Evolutionary conservation across 202 grass and related monocot genomes (phyloP).

Genomic region (Zoysia matrella): DNA sequence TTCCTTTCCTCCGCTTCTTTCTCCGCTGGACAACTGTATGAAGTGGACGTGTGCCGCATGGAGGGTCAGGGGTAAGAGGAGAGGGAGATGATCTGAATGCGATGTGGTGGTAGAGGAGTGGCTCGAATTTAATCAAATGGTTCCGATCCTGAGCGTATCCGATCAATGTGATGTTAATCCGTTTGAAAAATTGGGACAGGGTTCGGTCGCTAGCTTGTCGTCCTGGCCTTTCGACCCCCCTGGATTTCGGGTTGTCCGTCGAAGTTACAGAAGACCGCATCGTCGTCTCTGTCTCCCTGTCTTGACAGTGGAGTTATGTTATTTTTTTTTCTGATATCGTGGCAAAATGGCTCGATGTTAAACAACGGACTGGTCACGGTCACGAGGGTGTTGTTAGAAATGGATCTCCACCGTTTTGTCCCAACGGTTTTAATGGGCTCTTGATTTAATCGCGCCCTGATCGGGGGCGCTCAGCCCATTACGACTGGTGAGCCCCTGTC

Average conservation of each 20-base stretch:
- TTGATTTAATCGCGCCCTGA: no score
- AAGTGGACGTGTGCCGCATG: conserved; percentile 41
- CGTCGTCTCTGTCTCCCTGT: neutral
- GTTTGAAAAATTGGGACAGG: conserved; percentile 22
- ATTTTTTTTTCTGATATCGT: neutral
- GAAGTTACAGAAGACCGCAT: conserved; percentile 35
- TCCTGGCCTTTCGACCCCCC: conserved; percentile 47
- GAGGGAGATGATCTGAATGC: conserved; percentile 25
- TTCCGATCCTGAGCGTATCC: neutral
- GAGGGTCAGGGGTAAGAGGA: neutral
- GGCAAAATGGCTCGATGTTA: conserved; percentile 1
- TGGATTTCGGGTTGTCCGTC: conserved; percentile 46
- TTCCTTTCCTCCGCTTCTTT: neutral
- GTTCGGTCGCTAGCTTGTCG: conserved; percentile 31
- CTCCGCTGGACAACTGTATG: conserved; percentile 43
- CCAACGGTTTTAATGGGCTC: no score
- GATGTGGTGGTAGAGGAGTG: neutral
- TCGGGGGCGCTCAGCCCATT: no score
- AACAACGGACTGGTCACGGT: conserved; percentile 21
- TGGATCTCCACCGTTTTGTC: no score
- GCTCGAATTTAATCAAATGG: conserved; percentile 17
- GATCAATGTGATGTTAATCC: conserved; percentile 21
- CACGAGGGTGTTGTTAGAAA: neutral
- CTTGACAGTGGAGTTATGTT: neutral
- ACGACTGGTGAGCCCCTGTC: no score